Percentiles rank a stretch among this genome's conserved stretches.
phyloP scores from a whole-genome alignment of 164 flowering plant genomes.

The Vitis cinerea region DNA sequence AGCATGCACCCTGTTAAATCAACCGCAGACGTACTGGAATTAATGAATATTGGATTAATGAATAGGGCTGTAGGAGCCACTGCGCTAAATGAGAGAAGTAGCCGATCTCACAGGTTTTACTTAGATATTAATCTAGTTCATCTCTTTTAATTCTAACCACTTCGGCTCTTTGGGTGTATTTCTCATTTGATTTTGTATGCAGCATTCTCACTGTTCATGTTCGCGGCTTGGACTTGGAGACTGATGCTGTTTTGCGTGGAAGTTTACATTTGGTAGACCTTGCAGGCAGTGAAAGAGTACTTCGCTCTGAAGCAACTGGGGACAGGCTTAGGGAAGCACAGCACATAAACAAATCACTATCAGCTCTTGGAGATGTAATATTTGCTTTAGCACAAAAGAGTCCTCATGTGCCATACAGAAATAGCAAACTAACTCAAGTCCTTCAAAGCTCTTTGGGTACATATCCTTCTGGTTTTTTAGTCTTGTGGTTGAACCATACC shows the following conservation, averaged over 20 bases:
- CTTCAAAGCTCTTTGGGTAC: constrained; percentile 80
- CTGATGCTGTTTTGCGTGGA: constrained; percentile 69
- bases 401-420: constrained; percentile 77
- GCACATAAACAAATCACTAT: constrained; percentile 74
- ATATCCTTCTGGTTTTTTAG: not conserved
- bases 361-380: constrained; percentile 88
- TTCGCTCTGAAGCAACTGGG: constrained; percentile 84
- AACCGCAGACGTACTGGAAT: constrained; percentile 43
- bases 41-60: constrained; percentile 60
- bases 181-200: constrained; percentile 18
- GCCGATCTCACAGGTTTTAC: constrained; percentile 90
- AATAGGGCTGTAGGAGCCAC: constrained; percentile 94
- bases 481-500: not conserved
- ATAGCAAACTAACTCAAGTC: constrained; percentile 78
- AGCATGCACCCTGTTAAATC: constrained; percentile 72
- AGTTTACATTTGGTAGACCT: constrained; percentile 92
- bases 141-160: not conserved
- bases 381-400: constrained; percentile 74
- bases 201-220: constrained; percentile 90
- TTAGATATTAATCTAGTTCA: not conserved
- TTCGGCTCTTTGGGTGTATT: not conserved
- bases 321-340: constrained; percentile 89
- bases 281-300: constrained; percentile 98
- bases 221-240: constrained; percentile 59
- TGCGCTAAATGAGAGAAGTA: constrained; percentile 93